Conservation (phyloP, 1,139 yeast species). For the Hanseniaspora gamundiae region DNA sequence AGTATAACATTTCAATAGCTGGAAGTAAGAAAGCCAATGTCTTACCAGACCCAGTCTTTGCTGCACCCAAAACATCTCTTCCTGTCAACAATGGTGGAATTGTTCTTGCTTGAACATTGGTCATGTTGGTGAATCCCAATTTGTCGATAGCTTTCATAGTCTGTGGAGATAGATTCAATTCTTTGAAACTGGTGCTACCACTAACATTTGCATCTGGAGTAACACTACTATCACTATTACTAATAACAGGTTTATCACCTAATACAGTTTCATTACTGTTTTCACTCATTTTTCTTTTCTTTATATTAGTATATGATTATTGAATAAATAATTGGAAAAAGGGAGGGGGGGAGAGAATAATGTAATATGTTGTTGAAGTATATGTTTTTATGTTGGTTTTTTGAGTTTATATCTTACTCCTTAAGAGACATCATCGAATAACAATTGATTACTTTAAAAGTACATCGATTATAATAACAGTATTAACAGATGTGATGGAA, state of each 20-base stretch:
- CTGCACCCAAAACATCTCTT: constrained; percentile 91
- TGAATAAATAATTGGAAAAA: too few relatives aligned
- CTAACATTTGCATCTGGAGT: constrained; percentile 1
- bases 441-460: too few relatives aligned
- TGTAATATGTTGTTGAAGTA: too few relatives aligned
- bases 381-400: too few relatives aligned
- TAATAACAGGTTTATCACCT: neutral
- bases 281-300: too few relatives aligned
- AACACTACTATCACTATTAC: neutral
- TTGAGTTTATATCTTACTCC: too few relatives aligned
- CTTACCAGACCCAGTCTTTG: constrained; percentile 97
- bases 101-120: constrained; percentile 85
- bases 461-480: too few relatives aligned
- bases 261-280: neutral
- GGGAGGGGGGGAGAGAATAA: too few relatives aligned
- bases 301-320: too few relatives aligned
- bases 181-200: constrained; percentile 32
- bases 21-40: constrained; percentile 92
- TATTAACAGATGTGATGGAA: too few relatives aligned
- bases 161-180: constrained; percentile 65
- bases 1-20: constrained; percentile 81
- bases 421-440: too few relatives aligned
- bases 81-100: constrained; percentile 94
- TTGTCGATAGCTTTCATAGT: constrained; percentile 66
- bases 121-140: constrained; percentile 87